Base-by-base conservation (phyloP, 306 rosid genomes). In the Gastrolobium villosum region DNA sequence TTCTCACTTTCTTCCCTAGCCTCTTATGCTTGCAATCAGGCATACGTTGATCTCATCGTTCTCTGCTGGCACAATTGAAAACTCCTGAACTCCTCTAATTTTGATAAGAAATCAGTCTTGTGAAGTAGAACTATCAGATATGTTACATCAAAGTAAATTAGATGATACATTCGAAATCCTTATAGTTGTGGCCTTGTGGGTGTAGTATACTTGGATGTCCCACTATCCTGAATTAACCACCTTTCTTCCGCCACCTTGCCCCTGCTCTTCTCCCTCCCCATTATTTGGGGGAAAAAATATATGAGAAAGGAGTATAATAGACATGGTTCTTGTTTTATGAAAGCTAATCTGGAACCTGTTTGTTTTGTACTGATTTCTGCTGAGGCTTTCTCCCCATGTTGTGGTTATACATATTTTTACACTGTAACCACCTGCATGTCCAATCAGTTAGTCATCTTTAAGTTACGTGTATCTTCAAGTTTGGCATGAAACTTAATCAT, bases 371-470 rank as follows among this genome's bases (percentile, higher is more conserved):
- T 34, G 37, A 5, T 14, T 62, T 31, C 6, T 49, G 26, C 13
- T 26, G 55, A 56, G 67, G 53, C 26, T 56, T 55, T 56, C 20
- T 53, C 32, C 57, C 26, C 7, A 37, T 52, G n/a, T 39, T 49
- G 36, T 40, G 64, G 40, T 26, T 52, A 55, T 72, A 36, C 73
- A 72, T 34, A 54, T 45, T 61, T 67, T 52, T 62, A 6, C 7
- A 20, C 26, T 36, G 57, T 68, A 68, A 57, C 6, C 53, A 44
- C 13, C 34, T 66, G n/a, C 53, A 54, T 61, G 41, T 14, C 62
- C 62, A 76, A 5, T 66, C 70, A 45, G 44, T 35, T 32, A 10
- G 66, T 57, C 55, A 52, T 77, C 62, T 63, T 65, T 32, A 46
- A 56, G 54, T 20, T 37, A 46, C 28, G 59, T 37, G 75, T 34